Evolutionary conservation across 306 rosid species (phyloP), one percentile per base, ranked within the genome.

Genomic region (Vigna reflexopilosa): DNA sequence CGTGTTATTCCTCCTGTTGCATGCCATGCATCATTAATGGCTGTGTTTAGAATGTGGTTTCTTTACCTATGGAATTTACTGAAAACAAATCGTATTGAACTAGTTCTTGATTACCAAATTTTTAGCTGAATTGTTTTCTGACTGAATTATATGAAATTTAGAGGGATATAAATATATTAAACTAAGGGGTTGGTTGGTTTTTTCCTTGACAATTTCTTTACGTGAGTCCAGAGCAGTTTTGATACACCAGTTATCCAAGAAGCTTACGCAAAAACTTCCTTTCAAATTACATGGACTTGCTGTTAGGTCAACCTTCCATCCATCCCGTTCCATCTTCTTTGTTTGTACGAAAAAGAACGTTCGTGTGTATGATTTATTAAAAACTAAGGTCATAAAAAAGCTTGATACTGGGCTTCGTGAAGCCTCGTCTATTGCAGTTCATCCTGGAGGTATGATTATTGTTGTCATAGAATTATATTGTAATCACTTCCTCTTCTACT

Each of bases 371-470:
- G 90, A 95, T 83, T 75, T 93, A 75, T 72, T 90, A 85, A 86
- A 88, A 86, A 77, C 82, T 17, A 93, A 88, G 75, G 70, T 85
- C 56, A 61, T 88, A 9, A 90, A 89, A 81, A 92, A 86, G 89
- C 97, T 94, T 70, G 93, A 90, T 57, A 90, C 97, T 22, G 97
- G 98, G 70, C 92, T 94, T 16, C 89, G 89, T 64, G 98, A 95
- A 87, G 85, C 93, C 79, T 91, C 98, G 36, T 89, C 96, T 34
- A 89, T 95, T 73, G 86, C 98, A 19, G 83, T 95, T 83, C 98
- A 95, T 90, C 98, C 98, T 47, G 96, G 92, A 76, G 98, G 97
- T 93, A 72, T 67, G 73, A 9, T 54, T 79, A 58, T 72, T 69
- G 26, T 10, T 80, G 30, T 50, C 36, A 3, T 52, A 22, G n/a